Percentiles rank a stretch among this genome's conserved stretches.
These are phyloP conservation scores for Fusarium sp. DNA, from an alignment of 2,329 filamentous ascomycete species.

Conservation along the genomic window DNA sequence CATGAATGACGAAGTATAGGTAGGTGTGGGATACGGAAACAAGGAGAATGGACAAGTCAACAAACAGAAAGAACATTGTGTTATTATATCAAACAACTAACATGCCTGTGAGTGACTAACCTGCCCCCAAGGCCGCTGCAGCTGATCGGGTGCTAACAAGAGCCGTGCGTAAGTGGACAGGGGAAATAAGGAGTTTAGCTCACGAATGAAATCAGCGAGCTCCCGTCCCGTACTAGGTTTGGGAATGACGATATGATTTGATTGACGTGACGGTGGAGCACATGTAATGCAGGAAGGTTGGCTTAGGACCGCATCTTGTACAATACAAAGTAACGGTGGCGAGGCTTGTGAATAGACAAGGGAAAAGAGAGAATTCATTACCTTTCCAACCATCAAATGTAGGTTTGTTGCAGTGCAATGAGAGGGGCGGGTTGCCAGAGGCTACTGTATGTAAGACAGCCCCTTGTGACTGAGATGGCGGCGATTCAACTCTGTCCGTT, in stretches of 20 bases:
- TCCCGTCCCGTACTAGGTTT: constrained; percentile 39
- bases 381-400: constrained; percentile 18
- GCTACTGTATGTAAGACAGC: constrained; percentile 29
- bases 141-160: constrained; percentile 40
- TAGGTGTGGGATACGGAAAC: neutral
- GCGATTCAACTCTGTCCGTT: constrained; percentile 16
- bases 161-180: constrained; percentile 35
- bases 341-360: neutral
- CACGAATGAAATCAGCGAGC: constrained; percentile 35
- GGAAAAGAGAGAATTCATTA: constrained; percentile 10
- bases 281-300: constrained; percentile 25
- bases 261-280: constrained; percentile 47
- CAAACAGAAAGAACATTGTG: constrained; percentile 4
- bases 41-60: constrained; percentile 10
- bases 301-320: constrained; percentile 11
- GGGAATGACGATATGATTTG: constrained; percentile 45
- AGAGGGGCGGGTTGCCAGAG: constrained; percentile 8
- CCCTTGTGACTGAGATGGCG: constrained; percentile 24
- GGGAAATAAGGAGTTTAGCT: constrained; percentile 28
- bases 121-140: constrained; percentile 27
- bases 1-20: constrained; percentile 8
- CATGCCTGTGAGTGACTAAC: constrained; percentile 2
- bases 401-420: constrained; percentile 19
- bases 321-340: neutral
- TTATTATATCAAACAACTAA: constrained; percentile 20